Conservation (phyloP, 805 yeast species). For the Saccharomycopsis selenospora region DNA sequence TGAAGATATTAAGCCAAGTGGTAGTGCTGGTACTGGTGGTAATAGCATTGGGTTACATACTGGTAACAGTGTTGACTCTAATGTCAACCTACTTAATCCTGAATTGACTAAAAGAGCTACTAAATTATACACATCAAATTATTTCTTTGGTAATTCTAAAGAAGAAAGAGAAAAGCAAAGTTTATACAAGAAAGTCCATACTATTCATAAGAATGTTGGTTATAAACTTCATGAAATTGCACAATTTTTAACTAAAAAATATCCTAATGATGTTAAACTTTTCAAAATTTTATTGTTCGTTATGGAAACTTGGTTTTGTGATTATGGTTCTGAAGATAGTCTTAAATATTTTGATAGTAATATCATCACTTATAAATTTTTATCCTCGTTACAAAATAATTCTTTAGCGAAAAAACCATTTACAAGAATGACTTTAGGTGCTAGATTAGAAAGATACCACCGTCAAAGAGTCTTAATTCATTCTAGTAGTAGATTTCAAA, state of each 20-base stretch:
- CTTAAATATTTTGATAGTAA: constrained; percentile 49
- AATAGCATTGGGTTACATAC: too few species aligned
- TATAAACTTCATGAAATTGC: constrained; percentile 53
- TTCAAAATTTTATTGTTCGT: constrained; percentile 57
- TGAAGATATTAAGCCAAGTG: too few species aligned
- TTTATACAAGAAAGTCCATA: constrained; percentile 49
- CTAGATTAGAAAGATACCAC: constrained; percentile 67
- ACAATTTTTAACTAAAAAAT: constrained; percentile 38
- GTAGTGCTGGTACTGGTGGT: too few species aligned
- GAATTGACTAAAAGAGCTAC: constrained; percentile 46
- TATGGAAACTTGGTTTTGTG: constrained; percentile 69
- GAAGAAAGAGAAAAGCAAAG: constrained; percentile 37
- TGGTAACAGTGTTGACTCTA: not conserved
- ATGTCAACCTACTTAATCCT: not conserved
- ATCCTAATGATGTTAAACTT: constrained; percentile 57
- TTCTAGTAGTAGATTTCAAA: constrained; percentile 65
- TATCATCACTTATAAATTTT: constrained; percentile 45
- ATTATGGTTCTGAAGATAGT: constrained; percentile 67
- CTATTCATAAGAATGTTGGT: constrained; percentile 53
- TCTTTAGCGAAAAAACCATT: constrained; percentile 59
- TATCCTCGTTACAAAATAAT: constrained; percentile 54
- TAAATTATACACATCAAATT: constrained; percentile 56
- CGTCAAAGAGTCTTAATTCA: constrained; percentile 64
- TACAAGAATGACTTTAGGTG: constrained; percentile 73
- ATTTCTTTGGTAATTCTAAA: constrained; percentile 52